Evolutionary conservation across 257 asterid genomes (phyloP), one percentile per base, ranked within the genome.

Genomic region (Leonotis leonurus): DNA sequence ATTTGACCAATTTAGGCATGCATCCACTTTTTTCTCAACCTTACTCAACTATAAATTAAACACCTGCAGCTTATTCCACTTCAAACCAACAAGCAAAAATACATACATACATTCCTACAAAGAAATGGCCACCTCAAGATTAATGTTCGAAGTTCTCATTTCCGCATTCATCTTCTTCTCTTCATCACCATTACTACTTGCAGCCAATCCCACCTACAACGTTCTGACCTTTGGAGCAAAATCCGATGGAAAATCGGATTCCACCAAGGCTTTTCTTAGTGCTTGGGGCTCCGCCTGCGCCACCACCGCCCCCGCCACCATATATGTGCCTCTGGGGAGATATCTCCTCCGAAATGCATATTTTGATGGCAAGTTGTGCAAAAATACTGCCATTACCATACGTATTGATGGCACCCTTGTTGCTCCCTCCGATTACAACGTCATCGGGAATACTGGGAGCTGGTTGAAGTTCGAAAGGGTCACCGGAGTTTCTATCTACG

Each of bases 231-330:
- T 49, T 48, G 88, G 88, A 1, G 88, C 88, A 1, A 72, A 69
- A 52, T 13, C 81, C 32, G 75, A 72, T 4, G 88, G 83, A 2
- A 52, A 49, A 21, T 52, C 85, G 1, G 88, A 82, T 21, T 74
- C 73, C 30, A 57, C 83, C 0, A 67, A 67, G 68, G 71, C 82
- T 2, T 71, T 81, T 55, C 65, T 78, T 1, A 60, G 56, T 5
- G 87, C 87, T 16, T 81, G 87, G 87, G 58, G 52, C 8, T 68
- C 80, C 0, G 87, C 82, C 49, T 81, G 87, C 30, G 72, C 75
- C 67, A 21, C 80, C 54, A n/a, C 70, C 2, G 37, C 60, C 2
- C 72, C 78, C 6, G 75, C 77, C 56, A 68, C 68, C n/a, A 73
- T 81, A 12, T 71, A 81, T 20, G 88, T 85, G 13, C 85, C 87